Evolutionary conservation across 2,329 filamentous ascomycete genomes (phyloP).

Genomic region (Mollisiaceae sp.): DNA sequence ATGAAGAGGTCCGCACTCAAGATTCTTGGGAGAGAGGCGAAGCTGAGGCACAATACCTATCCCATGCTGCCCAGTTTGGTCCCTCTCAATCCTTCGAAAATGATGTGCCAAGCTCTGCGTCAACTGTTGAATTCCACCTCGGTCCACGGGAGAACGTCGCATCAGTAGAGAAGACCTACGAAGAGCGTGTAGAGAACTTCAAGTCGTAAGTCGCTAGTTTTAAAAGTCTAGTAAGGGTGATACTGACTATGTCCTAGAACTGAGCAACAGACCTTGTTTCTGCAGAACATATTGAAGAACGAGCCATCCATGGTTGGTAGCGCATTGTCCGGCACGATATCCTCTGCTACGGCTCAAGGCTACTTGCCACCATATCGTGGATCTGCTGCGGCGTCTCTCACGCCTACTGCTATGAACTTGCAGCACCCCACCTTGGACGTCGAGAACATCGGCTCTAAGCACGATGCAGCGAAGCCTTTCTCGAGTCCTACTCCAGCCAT

Average conservation of each 20-base stretch:
- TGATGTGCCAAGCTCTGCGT: conserved; percentile 22
- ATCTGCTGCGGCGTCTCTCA: conserved; percentile 41
- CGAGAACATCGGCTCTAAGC: conserved; percentile 21
- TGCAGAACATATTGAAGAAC: conserved; percentile 42
- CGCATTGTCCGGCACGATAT: conserved; percentile 39
- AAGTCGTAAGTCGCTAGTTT: conserved; percentile 32
- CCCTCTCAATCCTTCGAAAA: conserved; percentile 10
- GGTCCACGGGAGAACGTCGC: conserved; percentile 25
- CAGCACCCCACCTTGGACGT: conserved; percentile 17
- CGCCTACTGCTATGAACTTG: conserved; percentile 34
- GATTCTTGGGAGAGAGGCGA: conserved; percentile 30
- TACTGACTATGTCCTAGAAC: conserved; percentile 24
- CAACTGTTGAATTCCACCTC: conserved; percentile 32
- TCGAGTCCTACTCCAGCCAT: conserved; percentile 7
- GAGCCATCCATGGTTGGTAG: conserved; percentile 35
- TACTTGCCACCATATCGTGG: conserved; percentile 43
- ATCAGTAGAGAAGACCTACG: conserved; percentile 30
- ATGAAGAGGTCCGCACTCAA: conserved; percentile 24
- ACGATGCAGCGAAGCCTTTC: conserved; percentile 11
- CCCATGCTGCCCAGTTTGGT: conserved; percentile 10
- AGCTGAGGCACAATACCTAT: conserved; percentile 10
- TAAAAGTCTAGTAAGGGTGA: not conserved
- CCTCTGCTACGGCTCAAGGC: conserved; percentile 42
- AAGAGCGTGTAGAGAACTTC: conserved; percentile 35
- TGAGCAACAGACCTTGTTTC: conserved; percentile 40